Percentiles rank a stretch among this genome's conserved stretches.
Evolutionary conservation across 805 yeast species (phyloP).

Genomic region (Hanseniaspora singularis): DNA sequence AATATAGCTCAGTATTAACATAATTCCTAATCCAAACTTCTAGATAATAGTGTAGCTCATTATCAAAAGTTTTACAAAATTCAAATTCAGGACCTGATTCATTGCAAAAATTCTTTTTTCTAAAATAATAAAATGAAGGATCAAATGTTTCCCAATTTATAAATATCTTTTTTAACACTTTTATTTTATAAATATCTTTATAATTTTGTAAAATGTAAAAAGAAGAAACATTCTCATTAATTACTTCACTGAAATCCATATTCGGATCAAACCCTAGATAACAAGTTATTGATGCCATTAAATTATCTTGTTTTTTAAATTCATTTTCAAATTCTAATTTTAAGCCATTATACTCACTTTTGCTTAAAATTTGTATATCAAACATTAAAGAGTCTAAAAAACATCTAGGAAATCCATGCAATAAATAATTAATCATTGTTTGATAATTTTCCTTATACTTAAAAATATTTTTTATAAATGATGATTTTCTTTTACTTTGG

Average conservation of each 20-base stretch:
- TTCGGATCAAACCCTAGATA: conserved; percentile 1
- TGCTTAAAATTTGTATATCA: background rate
- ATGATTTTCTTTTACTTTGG: too few relatives aligned
- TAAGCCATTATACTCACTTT: background rate
- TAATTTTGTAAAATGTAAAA: conserved; percentile 4
- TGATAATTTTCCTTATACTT: background rate
- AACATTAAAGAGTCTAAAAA: conserved; percentile 3
- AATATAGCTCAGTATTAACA: conserved; percentile 2
- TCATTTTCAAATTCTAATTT: background rate
- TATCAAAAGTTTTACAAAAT: background rate
- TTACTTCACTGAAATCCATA: background rate
- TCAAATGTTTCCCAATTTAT: conserved; percentile 12
- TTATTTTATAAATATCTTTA: background rate
- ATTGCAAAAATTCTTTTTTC: background rate
- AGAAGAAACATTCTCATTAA: background rate
- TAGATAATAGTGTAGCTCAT: conserved; percentile 6
- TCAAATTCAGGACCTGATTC: background rate
- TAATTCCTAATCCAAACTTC: conserved; percentile 1
- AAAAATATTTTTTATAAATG: background rate
- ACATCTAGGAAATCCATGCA: conserved; percentile 13
- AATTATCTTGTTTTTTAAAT: background rate
- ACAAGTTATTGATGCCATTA: background rate
- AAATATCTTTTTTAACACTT: background rate
- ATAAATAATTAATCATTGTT: conserved; percentile 4
- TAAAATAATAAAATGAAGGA: conserved; percentile 1